phyloP scores from a whole-genome alignment of 768 basidiomycete genomes.

The Kwoniella mangroviensis region DNA sequence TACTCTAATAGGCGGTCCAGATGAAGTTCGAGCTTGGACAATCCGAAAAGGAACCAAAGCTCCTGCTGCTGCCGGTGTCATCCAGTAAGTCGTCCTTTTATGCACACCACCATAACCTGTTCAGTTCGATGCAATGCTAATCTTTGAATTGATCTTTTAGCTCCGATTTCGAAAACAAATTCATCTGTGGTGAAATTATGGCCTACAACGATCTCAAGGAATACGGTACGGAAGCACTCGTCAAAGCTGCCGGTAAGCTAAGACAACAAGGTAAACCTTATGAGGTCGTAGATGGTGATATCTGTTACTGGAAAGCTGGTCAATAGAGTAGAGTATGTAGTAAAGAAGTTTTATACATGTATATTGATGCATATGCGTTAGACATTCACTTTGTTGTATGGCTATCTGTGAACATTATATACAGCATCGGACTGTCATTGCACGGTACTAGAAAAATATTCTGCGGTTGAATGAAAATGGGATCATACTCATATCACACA shows the following conservation, averaged over 20 bases:
- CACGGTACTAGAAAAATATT: too few relatives aligned
- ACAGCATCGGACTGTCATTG: too few relatives aligned
- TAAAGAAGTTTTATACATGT: neutral
- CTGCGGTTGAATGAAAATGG: too few relatives aligned
- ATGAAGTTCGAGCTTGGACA: constrained; percentile 98
- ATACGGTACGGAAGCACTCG: constrained; percentile 83
- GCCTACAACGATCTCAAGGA: constrained; percentile 85
- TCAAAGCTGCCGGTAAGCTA: constrained; percentile 91
- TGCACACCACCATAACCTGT: too few relatives aligned
- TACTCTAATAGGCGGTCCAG: constrained; percentile 66
- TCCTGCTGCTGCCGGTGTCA: constrained; percentile 96
- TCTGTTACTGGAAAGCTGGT: constrained; percentile 55
- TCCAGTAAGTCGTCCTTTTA: constrained; percentile 69
- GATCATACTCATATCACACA: too few relatives aligned
- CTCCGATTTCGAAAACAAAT: constrained; percentile 97
- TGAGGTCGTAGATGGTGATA: constrained; percentile 54
- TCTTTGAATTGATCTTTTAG: too few relatives aligned
- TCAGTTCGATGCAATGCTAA: neutral
- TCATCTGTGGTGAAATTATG: constrained; percentile 98
- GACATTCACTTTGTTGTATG: too few relatives aligned
- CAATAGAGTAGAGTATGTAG: constrained; percentile 26
- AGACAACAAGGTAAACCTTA: constrained; percentile 94
- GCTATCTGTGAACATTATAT: too few relatives aligned
- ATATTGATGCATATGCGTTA: neutral
- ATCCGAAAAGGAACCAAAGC: constrained; percentile 92